Percentiles rank a stretch among this genome's conserved stretches.
Conservation (phyloP, 345 rosid species). For the Citrus maxima region DNA sequence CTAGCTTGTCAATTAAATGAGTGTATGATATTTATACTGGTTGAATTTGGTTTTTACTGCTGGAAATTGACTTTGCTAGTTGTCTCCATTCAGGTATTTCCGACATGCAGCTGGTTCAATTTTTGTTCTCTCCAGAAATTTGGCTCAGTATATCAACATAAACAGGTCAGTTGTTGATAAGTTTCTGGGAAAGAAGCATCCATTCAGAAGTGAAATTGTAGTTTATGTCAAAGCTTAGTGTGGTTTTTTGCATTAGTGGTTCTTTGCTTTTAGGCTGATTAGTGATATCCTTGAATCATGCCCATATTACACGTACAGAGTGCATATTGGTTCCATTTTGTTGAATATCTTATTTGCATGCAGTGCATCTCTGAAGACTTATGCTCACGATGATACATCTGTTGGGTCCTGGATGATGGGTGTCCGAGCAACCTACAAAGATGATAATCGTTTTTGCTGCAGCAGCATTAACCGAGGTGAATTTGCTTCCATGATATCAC, state of each 20-base stretch:
- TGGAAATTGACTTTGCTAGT: neutral
- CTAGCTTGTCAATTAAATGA: constrained; percentile 6
- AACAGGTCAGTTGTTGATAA: constrained; percentile 63
- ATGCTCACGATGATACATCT: constrained; percentile 79
- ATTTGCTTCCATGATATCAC: neutral
- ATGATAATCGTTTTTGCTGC: constrained; percentile 89
- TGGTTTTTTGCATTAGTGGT: neutral
- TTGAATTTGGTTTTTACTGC: neutral
- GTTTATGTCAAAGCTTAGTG: neutral
- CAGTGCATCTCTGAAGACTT: constrained; percentile 92
- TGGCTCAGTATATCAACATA: constrained; percentile 73
- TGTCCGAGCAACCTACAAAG: constrained; percentile 78
- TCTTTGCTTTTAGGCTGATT: neutral
- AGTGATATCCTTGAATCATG: neutral
- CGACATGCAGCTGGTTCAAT: constrained; percentile 81
- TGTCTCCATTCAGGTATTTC: constrained; percentile 62
- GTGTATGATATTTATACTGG: neutral
- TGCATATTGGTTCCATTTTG: neutral
- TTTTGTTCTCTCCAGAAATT: constrained; percentile 70
- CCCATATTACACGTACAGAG: neutral
- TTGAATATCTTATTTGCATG: constrained; percentile 5
- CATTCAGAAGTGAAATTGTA: neutral
- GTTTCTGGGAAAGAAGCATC: neutral
- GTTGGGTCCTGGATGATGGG: constrained; percentile 99
- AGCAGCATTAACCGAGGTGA: constrained; percentile 85